Evolutionary conservation across 1,284 basidiomycete genomes (phyloP).

Genomic region (Vanrija sp.): DNA sequence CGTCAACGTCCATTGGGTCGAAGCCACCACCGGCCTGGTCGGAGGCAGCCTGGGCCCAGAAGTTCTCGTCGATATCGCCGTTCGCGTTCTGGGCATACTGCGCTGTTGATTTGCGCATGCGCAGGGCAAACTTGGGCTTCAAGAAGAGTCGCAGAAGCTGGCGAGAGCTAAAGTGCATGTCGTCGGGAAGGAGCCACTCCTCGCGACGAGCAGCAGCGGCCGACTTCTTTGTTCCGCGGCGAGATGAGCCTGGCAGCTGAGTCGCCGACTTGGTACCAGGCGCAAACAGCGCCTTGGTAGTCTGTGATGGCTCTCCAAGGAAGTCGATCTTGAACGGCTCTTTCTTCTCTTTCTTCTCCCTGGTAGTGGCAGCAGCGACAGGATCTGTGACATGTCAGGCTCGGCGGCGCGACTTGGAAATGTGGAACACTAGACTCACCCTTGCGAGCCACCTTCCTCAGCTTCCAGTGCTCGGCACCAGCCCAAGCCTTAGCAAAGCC

Average conservation of each 20-base stretch:
- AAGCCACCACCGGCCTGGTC: constrained; percentile 59
- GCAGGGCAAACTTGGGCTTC: constrained; percentile 87
- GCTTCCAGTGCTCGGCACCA: constrained; percentile 97
- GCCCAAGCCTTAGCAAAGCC: constrained; percentile 93
- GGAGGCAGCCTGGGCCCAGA: constrained; percentile 90
- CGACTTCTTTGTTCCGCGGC: constrained; percentile 53
- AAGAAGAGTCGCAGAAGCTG: constrained; percentile 88
- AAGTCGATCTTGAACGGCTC: constrained; percentile 89
- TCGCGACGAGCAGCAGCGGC: constrained; percentile 54
- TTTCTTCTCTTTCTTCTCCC: constrained; percentile 62
- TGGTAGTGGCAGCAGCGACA: constrained; percentile 52
- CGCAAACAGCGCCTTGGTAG: constrained; percentile 73
- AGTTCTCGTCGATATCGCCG: constrained; percentile 86
- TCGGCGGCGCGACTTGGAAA: neutral
- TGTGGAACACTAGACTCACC: constrained; percentile 53
- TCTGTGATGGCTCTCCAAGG: constrained; percentile 53
- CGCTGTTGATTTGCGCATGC: constrained; percentile 61
- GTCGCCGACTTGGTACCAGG: constrained; percentile 64
- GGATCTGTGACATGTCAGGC: constrained; percentile 50
- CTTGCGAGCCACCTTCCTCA: constrained; percentile 69
- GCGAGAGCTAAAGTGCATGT: constrained; percentile 92
- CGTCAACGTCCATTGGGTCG: constrained; percentile 56
- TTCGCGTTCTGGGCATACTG: constrained; percentile 51
- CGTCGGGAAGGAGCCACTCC: constrained; percentile 83
- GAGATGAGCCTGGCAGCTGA: constrained; percentile 56